Evolutionary conservation across 2,329 filamentous ascomycete genomes (phyloP).

Genomic region (Ceratocystis smalleyi): DNA sequence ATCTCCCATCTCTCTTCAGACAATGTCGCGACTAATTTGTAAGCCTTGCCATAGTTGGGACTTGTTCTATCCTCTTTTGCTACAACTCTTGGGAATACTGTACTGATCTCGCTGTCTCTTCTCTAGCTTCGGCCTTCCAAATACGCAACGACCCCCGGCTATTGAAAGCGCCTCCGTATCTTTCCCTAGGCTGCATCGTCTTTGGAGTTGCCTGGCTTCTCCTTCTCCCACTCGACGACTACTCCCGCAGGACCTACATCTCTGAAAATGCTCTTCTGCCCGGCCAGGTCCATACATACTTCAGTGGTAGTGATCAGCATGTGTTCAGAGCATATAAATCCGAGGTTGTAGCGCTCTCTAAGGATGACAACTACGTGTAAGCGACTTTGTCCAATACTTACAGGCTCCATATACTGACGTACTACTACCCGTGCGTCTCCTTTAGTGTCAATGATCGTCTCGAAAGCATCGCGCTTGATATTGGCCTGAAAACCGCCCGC

Average conservation of each 20-base stretch:
- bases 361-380: slow-evolving; percentile 38
- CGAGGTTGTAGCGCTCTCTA: slow-evolving; percentile 53
- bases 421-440: not conserved
- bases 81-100: not conserved
- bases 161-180: slow-evolving; percentile 69
- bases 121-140: slow-evolving; percentile 43
- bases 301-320: slow-evolving; percentile 89
- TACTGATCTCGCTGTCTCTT: not conserved
- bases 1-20: not conserved
- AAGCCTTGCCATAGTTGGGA: not conserved
- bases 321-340: slow-evolving; percentile 80
- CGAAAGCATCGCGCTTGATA: slow-evolving; percentile 56
- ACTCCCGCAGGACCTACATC: slow-evolving; percentile 86
- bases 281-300: slow-evolving; percentile 95
- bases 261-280: slow-evolving; percentile 93
- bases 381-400: slow-evolving; percentile 18
- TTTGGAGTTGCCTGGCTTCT: slow-evolving; percentile 82
- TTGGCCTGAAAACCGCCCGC: slow-evolving; percentile 72
- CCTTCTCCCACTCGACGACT: slow-evolving; percentile 74
- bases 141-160: slow-evolving; percentile 69
- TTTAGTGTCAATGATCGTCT: slow-evolving; percentile 52
- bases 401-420: not conserved
- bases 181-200: slow-evolving; percentile 70
- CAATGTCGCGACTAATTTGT: slow-evolving; percentile 17
- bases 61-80: not conserved